A percentile compares a stretch with the other conserved stretches of the same genome.
phyloP scores from a whole-genome alignment of 225 moss, liverwort and hornwort genomes.

The Sphagnum contortum region DNA sequence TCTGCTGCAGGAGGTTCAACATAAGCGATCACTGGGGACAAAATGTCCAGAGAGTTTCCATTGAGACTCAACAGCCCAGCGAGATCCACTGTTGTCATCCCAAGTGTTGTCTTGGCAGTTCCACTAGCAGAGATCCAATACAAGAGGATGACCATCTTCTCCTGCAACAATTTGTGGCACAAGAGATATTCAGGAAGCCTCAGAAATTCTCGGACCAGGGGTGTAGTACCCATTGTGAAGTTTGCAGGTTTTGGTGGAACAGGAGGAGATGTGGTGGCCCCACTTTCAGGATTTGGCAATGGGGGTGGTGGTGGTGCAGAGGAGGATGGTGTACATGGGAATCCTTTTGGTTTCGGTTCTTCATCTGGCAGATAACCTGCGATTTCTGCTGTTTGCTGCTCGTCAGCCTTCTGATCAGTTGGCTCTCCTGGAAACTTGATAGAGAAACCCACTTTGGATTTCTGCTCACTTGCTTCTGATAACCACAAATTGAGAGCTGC shows the following conservation, averaged over 20 bases:
- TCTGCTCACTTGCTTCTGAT: constrained; percentile 19
- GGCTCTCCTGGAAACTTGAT: constrained; percentile 30
- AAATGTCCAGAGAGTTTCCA: constrained; percentile 15
- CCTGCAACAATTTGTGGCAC: constrained; percentile 48
- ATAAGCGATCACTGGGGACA: constrained; percentile 14
- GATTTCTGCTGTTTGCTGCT: background rate
- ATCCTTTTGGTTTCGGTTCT: background rate
- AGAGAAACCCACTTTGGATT: constrained; percentile 32
- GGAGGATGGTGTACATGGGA: constrained; percentile 16
- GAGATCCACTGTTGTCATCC: constrained; percentile 34
- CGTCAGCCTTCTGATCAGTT: background rate
- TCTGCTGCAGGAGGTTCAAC: constrained; percentile 3
- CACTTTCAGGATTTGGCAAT: background rate
- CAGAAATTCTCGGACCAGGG: constrained; percentile 37
- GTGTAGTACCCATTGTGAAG: constrained; percentile 17
- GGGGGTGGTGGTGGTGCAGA: constrained; percentile 2
- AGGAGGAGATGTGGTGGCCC: background rate
- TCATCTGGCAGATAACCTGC: constrained; percentile 15
- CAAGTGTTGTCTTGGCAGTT: constrained; percentile 29
- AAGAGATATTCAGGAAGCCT: constrained; percentile 45
- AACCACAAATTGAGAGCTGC: constrained; percentile 23
- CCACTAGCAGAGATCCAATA: constrained; percentile 71
- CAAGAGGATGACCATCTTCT: constrained; percentile 37
- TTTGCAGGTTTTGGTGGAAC: constrained; percentile 11
- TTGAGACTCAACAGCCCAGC: constrained; percentile 27